Evolutionary conservation across 257 asterid genomes (phyloP).

Genomic region (Lithospermum erythrorhizon): DNA sequence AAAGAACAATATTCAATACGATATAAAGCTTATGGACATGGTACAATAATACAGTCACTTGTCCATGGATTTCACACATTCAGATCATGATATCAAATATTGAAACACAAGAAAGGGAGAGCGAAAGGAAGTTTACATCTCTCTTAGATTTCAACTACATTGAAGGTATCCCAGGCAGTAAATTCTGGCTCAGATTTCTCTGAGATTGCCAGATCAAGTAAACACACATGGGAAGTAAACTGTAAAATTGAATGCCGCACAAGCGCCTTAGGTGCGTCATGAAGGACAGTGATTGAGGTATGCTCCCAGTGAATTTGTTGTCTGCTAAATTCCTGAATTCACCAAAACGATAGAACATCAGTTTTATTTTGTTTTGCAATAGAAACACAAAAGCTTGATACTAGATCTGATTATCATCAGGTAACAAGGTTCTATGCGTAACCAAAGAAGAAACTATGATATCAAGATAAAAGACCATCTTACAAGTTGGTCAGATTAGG

Average conservation of each 20-base stretch:
- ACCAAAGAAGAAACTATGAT: not conserved
- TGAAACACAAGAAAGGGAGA: not conserved
- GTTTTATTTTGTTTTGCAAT: not conserved
- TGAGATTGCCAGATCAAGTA: too few relatives aligned
- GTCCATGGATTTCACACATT: not conserved
- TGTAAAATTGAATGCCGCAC: slow-evolving; percentile 27
- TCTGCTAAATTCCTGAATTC: slow-evolving; percentile 64
- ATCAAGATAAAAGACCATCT: slow-evolving; percentile 18
- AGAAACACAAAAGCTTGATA: slow-evolving; percentile 1
- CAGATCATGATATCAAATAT: too few relatives aligned
- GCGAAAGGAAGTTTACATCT: slow-evolving; percentile 34
- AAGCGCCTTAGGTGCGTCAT: slow-evolving; percentile 66
- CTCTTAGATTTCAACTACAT: slow-evolving; percentile 49
- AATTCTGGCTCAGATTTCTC: slow-evolving; percentile 78
- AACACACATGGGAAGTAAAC: too few relatives aligned
- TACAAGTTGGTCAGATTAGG: slow-evolving; percentile 60
- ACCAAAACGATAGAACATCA: slow-evolving; percentile 4
- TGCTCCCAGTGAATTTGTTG: slow-evolving; percentile 47
- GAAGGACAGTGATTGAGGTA: slow-evolving; percentile 50
- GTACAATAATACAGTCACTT: not conserved
- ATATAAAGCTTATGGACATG: not conserved
- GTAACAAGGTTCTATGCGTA: slow-evolving; percentile 12
- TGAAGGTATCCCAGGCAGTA: slow-evolving; percentile 49
- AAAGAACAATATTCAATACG: slow-evolving; percentile 2
- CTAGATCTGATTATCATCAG: slow-evolving; percentile 4